A percentile compares a stretch with the other conserved stretches of the same genome.
Evolutionary conservation across 768 basidiomycete genomes (phyloP).

Genomic region (Rhizopogon salebrosus): DNA sequence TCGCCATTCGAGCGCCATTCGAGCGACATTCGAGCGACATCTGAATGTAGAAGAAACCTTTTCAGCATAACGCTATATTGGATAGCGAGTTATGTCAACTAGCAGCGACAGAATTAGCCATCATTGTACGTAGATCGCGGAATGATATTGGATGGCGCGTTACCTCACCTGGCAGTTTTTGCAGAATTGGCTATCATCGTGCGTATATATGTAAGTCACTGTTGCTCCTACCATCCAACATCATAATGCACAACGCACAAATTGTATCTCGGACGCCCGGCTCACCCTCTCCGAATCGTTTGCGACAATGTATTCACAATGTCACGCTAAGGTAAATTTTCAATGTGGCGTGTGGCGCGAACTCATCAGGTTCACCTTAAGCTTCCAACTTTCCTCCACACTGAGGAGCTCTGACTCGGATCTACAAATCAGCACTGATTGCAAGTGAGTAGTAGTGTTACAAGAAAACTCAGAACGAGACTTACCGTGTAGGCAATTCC

Average conservation of each 20-base stretch:
- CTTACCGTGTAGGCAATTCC: not conserved
- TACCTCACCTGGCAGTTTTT: not conserved
- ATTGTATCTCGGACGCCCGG: not conserved
- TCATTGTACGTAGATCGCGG: too few species aligned
- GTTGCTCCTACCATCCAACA: not conserved
- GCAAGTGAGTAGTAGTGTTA: not conserved
- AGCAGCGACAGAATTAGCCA: too few species aligned
- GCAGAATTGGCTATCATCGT: not conserved
- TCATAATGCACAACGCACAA: not conserved
- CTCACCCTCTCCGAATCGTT: not conserved
- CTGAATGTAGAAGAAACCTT: too few species aligned
- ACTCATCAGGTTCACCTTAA: not conserved
- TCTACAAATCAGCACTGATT: not conserved
- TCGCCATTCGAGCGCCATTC: too few species aligned
- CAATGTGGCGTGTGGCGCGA: not conserved
- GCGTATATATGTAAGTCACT: not conserved
- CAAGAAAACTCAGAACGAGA: not conserved
- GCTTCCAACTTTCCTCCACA: not conserved
- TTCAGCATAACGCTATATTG: too few species aligned
- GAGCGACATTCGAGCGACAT: too few species aligned
- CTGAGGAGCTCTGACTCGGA: not conserved
- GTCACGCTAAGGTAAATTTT: not conserved
- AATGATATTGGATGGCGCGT: constrained; percentile 11
- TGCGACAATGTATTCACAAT: not conserved
- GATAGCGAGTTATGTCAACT: too few species aligned